Conservation (phyloP, 768 basidiomycete species). For the Boletus tylopilopsis region DNA sequence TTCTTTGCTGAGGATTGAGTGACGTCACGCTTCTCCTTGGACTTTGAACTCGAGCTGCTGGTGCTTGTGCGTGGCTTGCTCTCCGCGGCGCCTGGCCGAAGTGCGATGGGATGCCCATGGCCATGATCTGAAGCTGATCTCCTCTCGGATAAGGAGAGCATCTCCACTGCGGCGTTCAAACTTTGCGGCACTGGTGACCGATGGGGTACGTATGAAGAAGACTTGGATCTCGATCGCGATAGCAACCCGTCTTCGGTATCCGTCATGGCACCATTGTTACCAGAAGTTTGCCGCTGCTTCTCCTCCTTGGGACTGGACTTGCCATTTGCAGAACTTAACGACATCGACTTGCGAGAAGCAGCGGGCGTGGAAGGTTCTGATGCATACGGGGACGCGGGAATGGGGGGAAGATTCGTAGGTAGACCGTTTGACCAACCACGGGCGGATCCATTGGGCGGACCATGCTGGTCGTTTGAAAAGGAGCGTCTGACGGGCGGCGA, state of each 20-base stretch:
- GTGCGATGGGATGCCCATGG: constrained; percentile 19
- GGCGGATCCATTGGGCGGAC: constrained; percentile 22
- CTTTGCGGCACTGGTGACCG: constrained; percentile 63
- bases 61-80: constrained; percentile 31
- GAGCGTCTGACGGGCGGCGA: constrained; percentile 30
- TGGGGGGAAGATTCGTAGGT: constrained; percentile 48
- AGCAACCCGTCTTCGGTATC: constrained; percentile 36
- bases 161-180: constrained; percentile 67
- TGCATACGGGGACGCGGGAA: constrained; percentile 64
- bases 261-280: constrained; percentile 25
- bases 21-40: constrained; percentile 30
- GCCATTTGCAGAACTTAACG: constrained; percentile 32
- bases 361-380: constrained; percentile 60
- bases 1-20: constrained; percentile 45
- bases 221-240: constrained; percentile 49
- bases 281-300: constrained; percentile 25
- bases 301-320: constrained; percentile 33
- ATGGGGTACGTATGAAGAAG: constrained; percentile 52
- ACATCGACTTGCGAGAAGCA: constrained; percentile 46
- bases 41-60: constrained; percentile 25
- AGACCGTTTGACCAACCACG: constrained; percentile 34
- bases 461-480: constrained; percentile 29
- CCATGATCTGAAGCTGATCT: constrained; percentile 29
- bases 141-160: constrained; percentile 39
- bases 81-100: constrained; percentile 18